Evolutionary conservation across 2,329 filamentous ascomycete species (phyloP).

Genomic region (Ceratocystis colombiana): DNA sequence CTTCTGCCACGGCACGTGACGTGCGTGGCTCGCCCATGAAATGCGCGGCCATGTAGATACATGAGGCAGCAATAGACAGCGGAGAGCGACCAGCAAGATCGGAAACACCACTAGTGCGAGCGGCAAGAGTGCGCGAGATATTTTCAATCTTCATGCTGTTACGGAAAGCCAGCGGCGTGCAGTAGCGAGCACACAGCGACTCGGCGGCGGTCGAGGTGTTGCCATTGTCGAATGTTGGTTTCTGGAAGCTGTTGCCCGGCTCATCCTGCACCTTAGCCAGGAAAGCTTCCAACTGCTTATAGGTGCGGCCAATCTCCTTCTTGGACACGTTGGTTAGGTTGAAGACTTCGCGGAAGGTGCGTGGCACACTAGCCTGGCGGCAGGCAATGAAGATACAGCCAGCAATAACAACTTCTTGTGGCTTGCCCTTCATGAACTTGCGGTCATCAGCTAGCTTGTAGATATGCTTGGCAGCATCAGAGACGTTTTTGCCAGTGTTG

Average conservation of each 20-base stretch:
- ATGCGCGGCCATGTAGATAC: constrained; percentile 91
- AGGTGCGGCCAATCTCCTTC: constrained; percentile 93
- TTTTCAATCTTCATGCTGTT: constrained; percentile 64
- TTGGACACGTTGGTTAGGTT: constrained; percentile 87
- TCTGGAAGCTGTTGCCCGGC: constrained; percentile 38
- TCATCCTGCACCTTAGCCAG: constrained; percentile 63
- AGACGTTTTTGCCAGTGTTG: constrained; percentile 67
- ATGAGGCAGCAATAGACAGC: constrained; percentile 84
- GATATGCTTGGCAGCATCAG: constrained; percentile 85
- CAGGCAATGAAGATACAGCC: constrained; percentile 97
- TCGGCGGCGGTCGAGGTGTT: constrained; percentile 66
- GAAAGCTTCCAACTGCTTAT: constrained; percentile 86
- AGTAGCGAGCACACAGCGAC: constrained; percentile 82
- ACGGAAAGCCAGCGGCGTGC: constrained; percentile 67
- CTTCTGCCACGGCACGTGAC: constrained; percentile 75
- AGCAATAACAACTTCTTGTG: constrained; percentile 84
- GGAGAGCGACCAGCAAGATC: constrained; percentile 87
- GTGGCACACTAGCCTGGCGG: constrained; percentile 73
- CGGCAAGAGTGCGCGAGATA: constrained; percentile 67
- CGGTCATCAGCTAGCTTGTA: constrained; percentile 92
- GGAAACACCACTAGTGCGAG: constrained; percentile 64
- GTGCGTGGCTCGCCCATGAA: constrained; percentile 68
- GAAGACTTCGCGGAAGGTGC: constrained; percentile 91
- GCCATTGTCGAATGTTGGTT: constrained; percentile 58
- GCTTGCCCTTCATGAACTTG: constrained; percentile 90